phyloP scores from a whole-genome alignment of 139 green algal genomes.

The Ettlia oleoabundans region DNA sequence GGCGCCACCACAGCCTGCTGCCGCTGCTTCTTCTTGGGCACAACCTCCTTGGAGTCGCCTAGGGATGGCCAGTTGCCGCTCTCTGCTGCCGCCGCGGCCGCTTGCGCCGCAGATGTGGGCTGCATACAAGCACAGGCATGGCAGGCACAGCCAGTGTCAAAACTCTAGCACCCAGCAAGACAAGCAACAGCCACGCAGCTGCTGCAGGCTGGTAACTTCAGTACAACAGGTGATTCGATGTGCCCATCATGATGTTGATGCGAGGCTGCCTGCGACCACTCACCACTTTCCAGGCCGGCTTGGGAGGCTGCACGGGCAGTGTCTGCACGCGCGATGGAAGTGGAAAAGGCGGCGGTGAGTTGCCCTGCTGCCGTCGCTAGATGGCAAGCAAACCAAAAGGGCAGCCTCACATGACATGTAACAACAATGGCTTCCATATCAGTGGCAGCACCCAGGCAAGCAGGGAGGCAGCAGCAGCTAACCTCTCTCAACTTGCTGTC shows the following conservation, averaged over 20 bases:
- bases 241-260: no score
- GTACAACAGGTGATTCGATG: no score
- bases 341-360: no score
- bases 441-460: background rate
- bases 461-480: background rate
- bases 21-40: conserved; percentile 67
- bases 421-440: no score
- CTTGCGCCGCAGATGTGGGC: background rate
- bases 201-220: no score
- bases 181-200: background rate
- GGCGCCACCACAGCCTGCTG: conserved; percentile 19
- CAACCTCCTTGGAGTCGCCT: conserved; percentile 77
- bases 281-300: conserved; percentile 81
- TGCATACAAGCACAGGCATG: background rate
- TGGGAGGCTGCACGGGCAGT: conserved; percentile 49
- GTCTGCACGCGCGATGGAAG: background rate
- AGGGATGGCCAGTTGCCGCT: conserved; percentile 76
- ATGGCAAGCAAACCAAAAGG: no score
- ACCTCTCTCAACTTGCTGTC: conserved; percentile 23
- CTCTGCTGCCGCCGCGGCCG: conserved; percentile 26
- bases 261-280: background rate
- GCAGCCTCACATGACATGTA: no score
- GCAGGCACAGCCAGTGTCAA: background rate
- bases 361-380: no score
- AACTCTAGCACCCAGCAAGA: background rate